Conservation (phyloP, 805 yeast species). For the Barnettozyma sp. region DNA sequence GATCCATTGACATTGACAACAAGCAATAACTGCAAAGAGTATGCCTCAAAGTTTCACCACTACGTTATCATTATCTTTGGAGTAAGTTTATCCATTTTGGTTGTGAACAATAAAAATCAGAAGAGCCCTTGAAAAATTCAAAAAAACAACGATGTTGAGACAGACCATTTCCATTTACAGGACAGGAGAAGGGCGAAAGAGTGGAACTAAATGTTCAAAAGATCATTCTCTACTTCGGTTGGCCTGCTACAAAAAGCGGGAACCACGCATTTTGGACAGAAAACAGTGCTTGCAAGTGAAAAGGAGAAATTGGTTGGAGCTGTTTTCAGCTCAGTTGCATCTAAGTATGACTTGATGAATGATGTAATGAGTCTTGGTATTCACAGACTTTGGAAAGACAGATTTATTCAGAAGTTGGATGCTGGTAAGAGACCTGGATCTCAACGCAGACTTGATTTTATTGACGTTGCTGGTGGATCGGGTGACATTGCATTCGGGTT, state of each 20-base stretch:
- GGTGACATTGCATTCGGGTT: constrained; percentile 97
- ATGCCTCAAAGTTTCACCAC: too few species aligned
- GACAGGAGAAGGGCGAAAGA: too few species aligned
- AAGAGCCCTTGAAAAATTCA: too few species aligned
- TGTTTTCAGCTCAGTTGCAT: constrained; percentile 92
- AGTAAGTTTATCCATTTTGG: too few species aligned
- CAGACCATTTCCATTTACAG: too few species aligned
- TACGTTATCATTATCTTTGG: too few species aligned
- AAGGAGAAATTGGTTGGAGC: constrained; percentile 80
- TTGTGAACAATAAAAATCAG: too few species aligned
- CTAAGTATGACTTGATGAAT: constrained; percentile 92
- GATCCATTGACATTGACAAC: too few species aligned
- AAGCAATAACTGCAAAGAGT: too few species aligned
- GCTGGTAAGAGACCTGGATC: constrained; percentile 87
- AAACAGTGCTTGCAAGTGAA: constrained; percentile 69
- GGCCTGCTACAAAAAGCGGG: constrained; percentile 15
- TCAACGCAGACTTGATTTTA: constrained; percentile 70
- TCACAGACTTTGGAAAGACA: constrained; percentile 92
- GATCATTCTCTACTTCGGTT: constrained; percentile 4
- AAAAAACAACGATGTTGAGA: too few species aligned
- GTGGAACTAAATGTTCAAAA: constrained; percentile 4
- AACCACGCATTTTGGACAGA: constrained; percentile 92
- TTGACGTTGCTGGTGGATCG: constrained; percentile 98
- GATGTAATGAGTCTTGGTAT: constrained; percentile 96
- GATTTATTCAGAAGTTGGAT: constrained; percentile 79